Base-by-base conservation (phyloP, 2,329 filamentous ascomycete genomes). In the Leptographium lundbergii region DNA sequence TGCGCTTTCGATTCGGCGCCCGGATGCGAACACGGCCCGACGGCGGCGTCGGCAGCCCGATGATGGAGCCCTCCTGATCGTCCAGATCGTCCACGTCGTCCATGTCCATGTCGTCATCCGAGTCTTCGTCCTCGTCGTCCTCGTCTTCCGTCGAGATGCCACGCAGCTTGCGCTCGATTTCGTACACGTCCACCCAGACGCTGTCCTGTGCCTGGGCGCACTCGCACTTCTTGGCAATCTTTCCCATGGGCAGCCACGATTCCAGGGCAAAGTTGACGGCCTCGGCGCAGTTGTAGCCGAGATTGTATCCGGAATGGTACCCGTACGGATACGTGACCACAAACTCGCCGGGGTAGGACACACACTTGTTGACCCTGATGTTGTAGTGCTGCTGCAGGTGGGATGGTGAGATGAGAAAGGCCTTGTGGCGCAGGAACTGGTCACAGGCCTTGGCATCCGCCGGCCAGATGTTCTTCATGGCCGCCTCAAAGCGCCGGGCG, bases 271-370 rank as follows among this genome's bases (percentile, higher is more conserved):
- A 99, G 70, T 99, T 99, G 74, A 99, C 94, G 9, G 94, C 96
- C 70, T 99, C 94, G 32, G 94, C 94, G 72, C 94, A 99, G 70
- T 99, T 99, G 75, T 99, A 99, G 19, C 95, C 94, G 45, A 99
- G 77, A 66, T 99, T 99, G 72, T 95, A 99, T 5, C 94, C 94
- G 6, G 94, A 99, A 69, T 99, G 94, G 70, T 99, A 99, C 25
- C 94, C 94, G 67, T 97, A 99, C 0, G 94, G 94, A 69, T 96
- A 99, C 0, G 94, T 99, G 64, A 99, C 95, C 62, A 99, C 91
- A 64, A 99, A 99, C 69, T 99, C 94, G 61, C 94, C 92, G 62
- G 96, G 94, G 66, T 96, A 91, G 56, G 95, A 95, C 14, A 97
- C 89, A 62, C 95, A 82, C 68, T 90, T 92, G 76, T 99, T 99